Conservation (phyloP, 2,329 filamentous ascomycete genomes). For the Ambrosiella cleistominuta region DNA sequence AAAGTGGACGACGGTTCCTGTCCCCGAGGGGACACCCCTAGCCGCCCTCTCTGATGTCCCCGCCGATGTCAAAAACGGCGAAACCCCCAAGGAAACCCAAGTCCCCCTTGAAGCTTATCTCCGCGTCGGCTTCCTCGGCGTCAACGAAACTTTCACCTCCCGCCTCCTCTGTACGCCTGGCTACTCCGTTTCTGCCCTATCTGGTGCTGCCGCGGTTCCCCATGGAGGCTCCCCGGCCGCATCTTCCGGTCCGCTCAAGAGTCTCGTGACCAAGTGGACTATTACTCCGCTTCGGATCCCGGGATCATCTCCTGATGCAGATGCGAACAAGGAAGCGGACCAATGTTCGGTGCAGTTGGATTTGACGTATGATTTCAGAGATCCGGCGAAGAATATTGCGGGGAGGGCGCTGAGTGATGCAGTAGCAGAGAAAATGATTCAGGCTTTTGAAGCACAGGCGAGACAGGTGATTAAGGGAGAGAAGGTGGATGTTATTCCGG, state of each 20-base stretch:
- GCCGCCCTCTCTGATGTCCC: constrained; percentile 31
- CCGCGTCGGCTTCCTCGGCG: constrained; percentile 66
- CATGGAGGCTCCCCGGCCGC: constrained; percentile 17
- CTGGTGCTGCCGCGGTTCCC: constrained; percentile 34
- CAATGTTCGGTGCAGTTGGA: constrained; percentile 55
- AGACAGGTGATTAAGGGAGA: constrained; percentile 31
- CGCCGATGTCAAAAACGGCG: constrained; percentile 16
- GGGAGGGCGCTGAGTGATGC: constrained; percentile 68
- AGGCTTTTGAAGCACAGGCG: constrained; percentile 77
- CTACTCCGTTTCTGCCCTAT: constrained; percentile 58
- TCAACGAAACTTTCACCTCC: constrained; percentile 71
- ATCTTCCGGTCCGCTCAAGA: constrained; percentile 41
- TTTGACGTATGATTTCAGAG: constrained; percentile 71
- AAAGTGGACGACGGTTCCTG: constrained; percentile 28
- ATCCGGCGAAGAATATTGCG: constrained; percentile 70
- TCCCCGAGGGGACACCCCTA: background rate
- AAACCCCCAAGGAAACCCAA: constrained; percentile 15
- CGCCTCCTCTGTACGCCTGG: constrained; percentile 60
- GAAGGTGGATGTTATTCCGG: constrained; percentile 2
- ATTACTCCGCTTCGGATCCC: constrained; percentile 28
- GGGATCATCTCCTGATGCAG: constrained; percentile 16
- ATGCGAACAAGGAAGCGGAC: constrained; percentile 6
- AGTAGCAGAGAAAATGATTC: constrained; percentile 75
- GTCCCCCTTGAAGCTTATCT: constrained; percentile 65
- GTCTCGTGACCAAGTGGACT: constrained; percentile 53